These are phyloP conservation scores for Colletotrichum sansevieriae DNA, from an alignment of 2,329 filamentous ascomycete species.

Conservation along the genomic window DNA sequence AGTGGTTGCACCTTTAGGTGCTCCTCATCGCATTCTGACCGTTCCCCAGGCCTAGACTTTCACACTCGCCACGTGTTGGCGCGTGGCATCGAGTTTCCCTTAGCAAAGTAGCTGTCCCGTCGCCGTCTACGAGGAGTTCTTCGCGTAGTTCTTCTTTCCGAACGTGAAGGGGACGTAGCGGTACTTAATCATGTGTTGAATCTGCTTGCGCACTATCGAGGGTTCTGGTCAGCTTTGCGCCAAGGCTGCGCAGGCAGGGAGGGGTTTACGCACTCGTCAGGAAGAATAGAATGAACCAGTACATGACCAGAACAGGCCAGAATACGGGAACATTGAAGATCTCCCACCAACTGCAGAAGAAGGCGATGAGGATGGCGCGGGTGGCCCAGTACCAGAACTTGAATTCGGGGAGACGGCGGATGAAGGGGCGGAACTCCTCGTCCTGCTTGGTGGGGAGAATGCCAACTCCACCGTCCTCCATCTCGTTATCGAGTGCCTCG, in stretches of 20 bases:
- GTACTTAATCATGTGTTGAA: conserved; percentile 99
- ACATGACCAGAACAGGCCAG: conserved; percentile 98
- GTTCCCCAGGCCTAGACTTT: conserved; percentile 35
- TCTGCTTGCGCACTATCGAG: conserved; percentile 92
- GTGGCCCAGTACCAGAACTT: conserved; percentile 99
- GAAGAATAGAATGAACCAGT: conserved; percentile 97
- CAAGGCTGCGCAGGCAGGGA: conserved; percentile 5
- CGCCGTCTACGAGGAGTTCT: conserved; percentile 63
- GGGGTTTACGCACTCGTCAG: conserved; percentile 82
- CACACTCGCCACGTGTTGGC: not conserved
- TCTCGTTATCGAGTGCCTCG: conserved; percentile 89
- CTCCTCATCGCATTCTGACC: conserved; percentile 25
- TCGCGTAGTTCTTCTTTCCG: conserved; percentile 86
- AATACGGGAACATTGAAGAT: conserved; percentile 98
- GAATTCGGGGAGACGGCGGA: conserved; percentile 95
- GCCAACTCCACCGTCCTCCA: conserved; percentile 90
- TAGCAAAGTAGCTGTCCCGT: not conserved
- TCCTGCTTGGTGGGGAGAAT: conserved; percentile 93
- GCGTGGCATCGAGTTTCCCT: conserved; percentile 3
- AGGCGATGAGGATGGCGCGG: conserved; percentile 84
- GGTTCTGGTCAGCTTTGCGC: conserved; percentile 30
- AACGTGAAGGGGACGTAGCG: conserved; percentile 95
- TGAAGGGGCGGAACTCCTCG: conserved; percentile 98
- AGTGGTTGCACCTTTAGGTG: conserved; percentile 11
- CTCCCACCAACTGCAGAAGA: conserved; percentile 91